Base-by-base conservation (phyloP, 148 eudicot species). In the Nyssa sinensis region DNA sequence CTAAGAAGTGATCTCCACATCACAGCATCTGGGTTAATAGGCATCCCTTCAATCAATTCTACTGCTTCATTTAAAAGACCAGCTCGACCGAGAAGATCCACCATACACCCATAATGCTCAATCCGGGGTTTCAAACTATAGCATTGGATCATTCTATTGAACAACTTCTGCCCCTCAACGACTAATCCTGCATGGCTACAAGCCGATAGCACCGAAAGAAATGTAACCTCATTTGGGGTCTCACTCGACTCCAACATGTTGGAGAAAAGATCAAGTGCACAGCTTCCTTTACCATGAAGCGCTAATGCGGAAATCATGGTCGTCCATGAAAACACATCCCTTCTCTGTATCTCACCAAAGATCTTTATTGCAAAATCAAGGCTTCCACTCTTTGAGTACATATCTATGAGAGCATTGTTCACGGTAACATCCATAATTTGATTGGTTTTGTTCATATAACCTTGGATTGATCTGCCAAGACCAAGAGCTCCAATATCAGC, bases 401-500 rank as follows among this genome's bases (percentile, higher is more conserved):
- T 62, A 79, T 82, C 82, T 10, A 82, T 66, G 49, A 82, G 64
- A 9, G 77, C 85, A 75, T 82, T 82, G n/a, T 78, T 75, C 51
- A 82, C 80, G 8, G 77, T 34, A 62, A 68, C 77, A 71, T 82
- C 80, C 51, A 2, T 28, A 63, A 35, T 65, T 27, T 79, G 61
- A 24, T 70, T 76, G 6, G 44, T 57, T 69, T 82, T 82, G 49
- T 70, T 72, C 14, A 72, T 67, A 64, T 71, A 82, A 33, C 71
- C 82, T 27, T 82, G 85, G n/a, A 82, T 21, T 7, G 72, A 75
- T 37, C 77, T 69, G 6, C 85, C 82, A 57, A 78, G 74, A 75
- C 79, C 78, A 67, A 78, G 74, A 61, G 85, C 85, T 28, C 85
- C 85, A 79, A 82, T 72, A 75, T 82, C 85, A 31, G 85, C 82